phyloP scores from a whole-genome alignment of 2,329 filamentous ascomycete genomes.

The Delphinella strobiligena region DNA sequence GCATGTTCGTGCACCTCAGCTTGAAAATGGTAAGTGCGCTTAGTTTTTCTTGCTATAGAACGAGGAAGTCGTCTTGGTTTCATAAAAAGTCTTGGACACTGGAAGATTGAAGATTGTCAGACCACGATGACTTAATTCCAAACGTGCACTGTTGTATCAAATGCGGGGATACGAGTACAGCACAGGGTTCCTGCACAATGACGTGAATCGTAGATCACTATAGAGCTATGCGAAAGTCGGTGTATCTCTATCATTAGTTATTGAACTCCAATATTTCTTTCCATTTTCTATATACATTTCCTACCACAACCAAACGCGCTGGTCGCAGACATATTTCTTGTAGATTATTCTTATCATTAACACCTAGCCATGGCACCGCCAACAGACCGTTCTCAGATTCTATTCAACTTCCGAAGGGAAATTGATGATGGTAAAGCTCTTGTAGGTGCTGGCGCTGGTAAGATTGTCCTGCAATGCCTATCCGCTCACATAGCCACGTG shows the following conservation, averaged over 20 bases:
- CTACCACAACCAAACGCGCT: no score
- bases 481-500: not conserved
- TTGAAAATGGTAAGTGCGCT: not conserved
- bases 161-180: constrained; percentile 1
- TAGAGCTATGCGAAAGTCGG: not conserved
- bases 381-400: constrained; percentile 43
- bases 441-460: constrained; percentile 55
- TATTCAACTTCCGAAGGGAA: constrained; percentile 41
- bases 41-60: no score
- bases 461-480: constrained; percentile 2
- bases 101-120: no score
- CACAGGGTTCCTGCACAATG: constrained; percentile 1
- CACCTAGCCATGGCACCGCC: constrained; percentile 40
- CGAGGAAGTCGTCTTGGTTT: no score
- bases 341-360: no score
- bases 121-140: no score
- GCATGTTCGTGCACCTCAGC: constrained; percentile 15
- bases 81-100: no score
- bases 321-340: no score
- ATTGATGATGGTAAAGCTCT: constrained; percentile 46
- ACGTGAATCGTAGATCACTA: not conserved
- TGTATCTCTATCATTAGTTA: no score
- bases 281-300: no score
- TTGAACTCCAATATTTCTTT: no score
- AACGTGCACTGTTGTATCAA: no score